phyloP scores from a whole-genome alignment of 2,329 filamentous ascomycete species.

The Knoxdaviesia capensis region DNA sequence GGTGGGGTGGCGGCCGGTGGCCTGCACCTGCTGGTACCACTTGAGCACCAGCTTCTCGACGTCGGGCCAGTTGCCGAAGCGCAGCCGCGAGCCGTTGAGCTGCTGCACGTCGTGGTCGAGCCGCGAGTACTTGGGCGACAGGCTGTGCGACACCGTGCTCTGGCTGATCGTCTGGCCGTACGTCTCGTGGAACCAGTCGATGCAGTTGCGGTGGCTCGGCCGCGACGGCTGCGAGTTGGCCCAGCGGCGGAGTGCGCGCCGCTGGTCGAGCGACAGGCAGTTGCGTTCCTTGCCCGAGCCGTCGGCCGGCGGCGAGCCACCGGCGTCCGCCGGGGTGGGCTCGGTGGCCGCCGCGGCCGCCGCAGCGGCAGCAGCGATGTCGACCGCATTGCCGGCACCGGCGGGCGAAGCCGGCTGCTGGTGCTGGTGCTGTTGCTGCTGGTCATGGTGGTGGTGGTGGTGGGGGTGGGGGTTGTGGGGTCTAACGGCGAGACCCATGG shows the following conservation, averaged over 20 bases:
- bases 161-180: constrained; percentile 41
- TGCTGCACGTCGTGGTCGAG: constrained; percentile 38
- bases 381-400: constrained; percentile 12
- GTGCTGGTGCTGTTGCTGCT: neutral
- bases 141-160: constrained; percentile 40
- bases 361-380: constrained; percentile 4
- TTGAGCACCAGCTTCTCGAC: constrained; percentile 36
- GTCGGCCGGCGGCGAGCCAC: neutral
- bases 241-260: constrained; percentile 38
- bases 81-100: constrained; percentile 39
- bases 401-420: constrained; percentile 13
- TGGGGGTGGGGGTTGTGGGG: neutral
- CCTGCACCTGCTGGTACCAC: constrained; percentile 31
- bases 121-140: constrained; percentile 40
- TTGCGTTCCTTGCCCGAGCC: constrained; percentile 26
- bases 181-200: constrained; percentile 39
- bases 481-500: no score
- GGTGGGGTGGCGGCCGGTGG: constrained; percentile 33
- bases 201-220: constrained; percentile 40
- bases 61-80: constrained; percentile 44
- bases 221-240: constrained; percentile 33
- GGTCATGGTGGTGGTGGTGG: neutral
- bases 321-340: neutral
- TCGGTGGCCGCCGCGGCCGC: constrained; percentile 7
- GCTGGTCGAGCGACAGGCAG: constrained; percentile 40